Percentiles rank a stretch among this genome's conserved stretches.
Evolutionary conservation across 1,284 basidiomycete species (phyloP).

Genomic region (Omphalotus olearius): DNA sequence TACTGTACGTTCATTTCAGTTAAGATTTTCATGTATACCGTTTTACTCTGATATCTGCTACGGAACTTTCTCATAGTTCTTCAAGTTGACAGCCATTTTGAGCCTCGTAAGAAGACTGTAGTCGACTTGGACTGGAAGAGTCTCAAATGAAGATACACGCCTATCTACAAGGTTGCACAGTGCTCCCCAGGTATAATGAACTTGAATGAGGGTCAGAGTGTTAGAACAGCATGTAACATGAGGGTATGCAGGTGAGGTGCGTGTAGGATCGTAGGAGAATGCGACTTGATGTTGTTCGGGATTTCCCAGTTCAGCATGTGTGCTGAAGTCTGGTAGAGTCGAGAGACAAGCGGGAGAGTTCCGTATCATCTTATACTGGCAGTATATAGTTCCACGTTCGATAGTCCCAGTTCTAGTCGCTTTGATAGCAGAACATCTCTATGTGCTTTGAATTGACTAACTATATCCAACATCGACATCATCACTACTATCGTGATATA

Average conservation of each 20-base stretch:
- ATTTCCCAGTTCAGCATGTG: slow-evolving; percentile 1
- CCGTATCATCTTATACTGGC: background rate
- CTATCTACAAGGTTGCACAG: no score
- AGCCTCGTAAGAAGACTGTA: no score
- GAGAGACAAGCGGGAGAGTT: background rate
- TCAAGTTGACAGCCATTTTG: no score
- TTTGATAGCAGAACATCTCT: background rate
- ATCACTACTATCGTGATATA: background rate
- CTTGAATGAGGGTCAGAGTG: background rate
- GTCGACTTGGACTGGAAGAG: no score
- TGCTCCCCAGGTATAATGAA: no score
- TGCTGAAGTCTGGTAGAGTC: background rate
- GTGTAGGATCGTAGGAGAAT: background rate
- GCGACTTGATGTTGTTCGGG: background rate
- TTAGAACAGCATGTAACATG: no score
- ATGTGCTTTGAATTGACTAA: background rate
- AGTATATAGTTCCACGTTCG: background rate
- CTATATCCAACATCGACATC: no score
- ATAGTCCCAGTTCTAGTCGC: background rate
- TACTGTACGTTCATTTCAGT: no score
- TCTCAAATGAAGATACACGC: no score
- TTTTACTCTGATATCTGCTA: no score
- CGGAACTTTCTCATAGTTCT: no score
- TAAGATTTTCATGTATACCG: no score
- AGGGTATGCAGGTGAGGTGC: slow-evolving; percentile 2